These are phyloP conservation scores for Chimonanthus salicifolius DNA, from an alignment of 164 flowering plant species.

Conservation along the genomic window DNA sequence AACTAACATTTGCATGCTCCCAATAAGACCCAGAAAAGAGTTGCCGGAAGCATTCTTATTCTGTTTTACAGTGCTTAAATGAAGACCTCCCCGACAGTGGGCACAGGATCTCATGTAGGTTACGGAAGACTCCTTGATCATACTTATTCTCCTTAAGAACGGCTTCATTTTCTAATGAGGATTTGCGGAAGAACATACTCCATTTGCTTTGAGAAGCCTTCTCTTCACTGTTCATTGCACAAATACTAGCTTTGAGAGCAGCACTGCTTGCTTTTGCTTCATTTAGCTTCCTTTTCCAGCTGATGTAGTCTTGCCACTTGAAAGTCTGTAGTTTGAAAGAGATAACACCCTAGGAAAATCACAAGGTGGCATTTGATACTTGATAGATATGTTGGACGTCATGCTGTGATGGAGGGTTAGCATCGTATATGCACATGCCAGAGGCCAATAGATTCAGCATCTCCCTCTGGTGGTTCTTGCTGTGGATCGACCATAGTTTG, in stretches of 20 bases:
- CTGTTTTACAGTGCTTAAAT: slow-evolving; percentile 35
- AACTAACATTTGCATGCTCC: neutral
- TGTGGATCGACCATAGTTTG: neutral
- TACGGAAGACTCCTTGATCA: slow-evolving; percentile 56
- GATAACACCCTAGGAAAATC: neutral
- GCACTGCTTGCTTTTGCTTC: slow-evolving; percentile 78
- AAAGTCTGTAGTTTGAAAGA: slow-evolving; percentile 43
- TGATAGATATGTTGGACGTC: neutral
- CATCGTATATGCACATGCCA: neutral
- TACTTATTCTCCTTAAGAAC: slow-evolving; percentile 54
- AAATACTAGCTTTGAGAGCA: slow-evolving; percentile 70
- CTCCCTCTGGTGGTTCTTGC: neutral
- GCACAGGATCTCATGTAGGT: slow-evolving; percentile 52
- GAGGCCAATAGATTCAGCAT: neutral
- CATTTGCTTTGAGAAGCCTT: slow-evolving; percentile 66
- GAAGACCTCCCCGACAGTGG: slow-evolving; percentile 69
- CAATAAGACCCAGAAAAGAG: neutral
- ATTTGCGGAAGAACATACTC: slow-evolving; percentile 51
- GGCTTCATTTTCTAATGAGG: slow-evolving; percentile 42
- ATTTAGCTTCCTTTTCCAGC: slow-evolving; percentile 61
- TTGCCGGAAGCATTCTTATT: slow-evolving; percentile 16
- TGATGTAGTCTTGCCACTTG: slow-evolving; percentile 84
- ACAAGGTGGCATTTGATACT: neutral
- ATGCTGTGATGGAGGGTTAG: too few species aligned
- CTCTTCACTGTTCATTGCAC: slow-evolving; percentile 37